phyloP scores from a whole-genome alignment of 148 eudicot species.

The Agrostemma githago region DNA sequence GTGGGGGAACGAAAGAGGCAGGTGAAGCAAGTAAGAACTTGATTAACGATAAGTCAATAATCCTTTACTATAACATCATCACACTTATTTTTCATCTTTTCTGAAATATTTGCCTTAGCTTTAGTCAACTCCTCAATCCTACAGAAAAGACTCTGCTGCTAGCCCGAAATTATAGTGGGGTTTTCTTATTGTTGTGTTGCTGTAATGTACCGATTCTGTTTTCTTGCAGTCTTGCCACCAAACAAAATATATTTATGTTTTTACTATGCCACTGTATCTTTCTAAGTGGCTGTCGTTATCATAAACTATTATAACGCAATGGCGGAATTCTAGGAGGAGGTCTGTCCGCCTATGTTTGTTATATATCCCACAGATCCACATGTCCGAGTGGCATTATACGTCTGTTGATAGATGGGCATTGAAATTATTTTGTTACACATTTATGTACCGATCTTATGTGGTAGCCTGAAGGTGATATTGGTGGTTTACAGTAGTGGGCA shows the following conservation, averaged over 20 bases:
- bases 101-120: no score
- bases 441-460: neutral
- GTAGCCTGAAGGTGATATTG: neutral
- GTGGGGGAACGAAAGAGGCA: no score
- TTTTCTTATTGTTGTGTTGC: neutral
- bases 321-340: neutral
- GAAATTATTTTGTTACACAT: neutral
- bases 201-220: neutral
- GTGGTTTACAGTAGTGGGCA: neutral
- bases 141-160: no score
- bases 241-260: neutral
- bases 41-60: no score
- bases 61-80: no score
- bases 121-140: no score
- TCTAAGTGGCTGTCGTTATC: neutral
- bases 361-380: neutral
- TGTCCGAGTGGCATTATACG: neutral
- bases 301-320: neutral
- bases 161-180: neutral
- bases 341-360: neutral
- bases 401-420: neutral
- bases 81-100: no score
- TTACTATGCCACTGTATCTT: neutral
- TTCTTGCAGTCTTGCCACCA: neutral
- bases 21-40: no score